Conservation (phyloP, 176 grass and related monocot genomes). For the Aegilops speltoides region DNA sequence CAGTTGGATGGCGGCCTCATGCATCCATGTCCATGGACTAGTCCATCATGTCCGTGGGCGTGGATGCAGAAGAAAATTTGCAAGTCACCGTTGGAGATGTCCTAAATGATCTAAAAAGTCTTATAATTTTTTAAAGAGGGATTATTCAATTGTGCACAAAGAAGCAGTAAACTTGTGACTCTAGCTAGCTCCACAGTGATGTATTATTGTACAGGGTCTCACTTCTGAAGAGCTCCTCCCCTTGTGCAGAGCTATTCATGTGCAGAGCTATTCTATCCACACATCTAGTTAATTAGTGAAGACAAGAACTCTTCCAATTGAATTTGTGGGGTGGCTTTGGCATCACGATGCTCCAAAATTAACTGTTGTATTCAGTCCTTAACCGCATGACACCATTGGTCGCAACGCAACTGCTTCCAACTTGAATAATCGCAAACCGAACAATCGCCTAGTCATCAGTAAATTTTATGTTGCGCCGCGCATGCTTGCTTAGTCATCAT, state of each 20-base stretch:
- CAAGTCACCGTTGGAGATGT: too few relatives aligned
- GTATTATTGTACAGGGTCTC: background rate
- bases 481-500: slow-evolving; percentile 38
- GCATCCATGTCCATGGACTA: too few relatives aligned
- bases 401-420: background rate
- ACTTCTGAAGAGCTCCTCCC: background rate
- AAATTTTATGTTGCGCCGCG: slow-evolving; percentile 7
- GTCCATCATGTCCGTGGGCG: too few relatives aligned
- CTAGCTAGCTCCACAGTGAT: too few relatives aligned
- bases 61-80: too few relatives aligned
- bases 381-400: background rate
- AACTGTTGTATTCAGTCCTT: background rate
- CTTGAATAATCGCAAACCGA: slow-evolving; percentile 15
- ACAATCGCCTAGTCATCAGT: background rate
- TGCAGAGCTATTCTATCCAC: background rate
- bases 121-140: too few relatives aligned
- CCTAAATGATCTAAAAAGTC: too few relatives aligned
- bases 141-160: too few relatives aligned
- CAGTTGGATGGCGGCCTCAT: too few relatives aligned
- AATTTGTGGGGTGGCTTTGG: background rate
- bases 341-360: slow-evolving; percentile 1
- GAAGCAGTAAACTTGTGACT: too few relatives aligned
- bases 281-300: background rate
- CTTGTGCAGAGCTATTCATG: background rate
- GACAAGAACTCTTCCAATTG: background rate